Conservation (phyloP, 2,329 filamentous ascomycete species). For the Stemphylium lycopersici region DNA sequence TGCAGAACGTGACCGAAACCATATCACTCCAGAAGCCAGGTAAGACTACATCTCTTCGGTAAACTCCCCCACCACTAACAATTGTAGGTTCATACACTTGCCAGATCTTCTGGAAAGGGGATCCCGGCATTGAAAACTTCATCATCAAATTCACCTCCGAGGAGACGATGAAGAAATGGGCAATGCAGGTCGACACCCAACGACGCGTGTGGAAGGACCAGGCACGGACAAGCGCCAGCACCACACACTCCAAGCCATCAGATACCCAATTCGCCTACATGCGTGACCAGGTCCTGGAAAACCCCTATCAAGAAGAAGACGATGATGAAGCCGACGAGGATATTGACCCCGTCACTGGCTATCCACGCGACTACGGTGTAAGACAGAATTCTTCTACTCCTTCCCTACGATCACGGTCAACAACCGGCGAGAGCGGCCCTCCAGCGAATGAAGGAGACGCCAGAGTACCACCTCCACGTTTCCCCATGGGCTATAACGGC, state of each 20-base stretch:
- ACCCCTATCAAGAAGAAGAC: slow-evolving; percentile 75
- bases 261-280: slow-evolving; percentile 82
- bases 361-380: slow-evolving; percentile 56
- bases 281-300: slow-evolving; percentile 73
- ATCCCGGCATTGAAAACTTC: slow-evolving; percentile 94
- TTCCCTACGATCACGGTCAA: slow-evolving; percentile 76
- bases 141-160: slow-evolving; percentile 92
- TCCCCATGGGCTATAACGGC: slow-evolving; percentile 65
- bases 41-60: slow-evolving; percentile 52
- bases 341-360: slow-evolving; percentile 46
- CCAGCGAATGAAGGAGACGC: slow-evolving; percentile 52
- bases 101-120: slow-evolving; percentile 98
- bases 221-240: slow-evolving; percentile 59
- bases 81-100: slow-evolving; percentile 83
- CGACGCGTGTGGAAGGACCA: slow-evolving; percentile 59
- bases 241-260: slow-evolving; percentile 59
- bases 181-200: slow-evolving; percentile 76
- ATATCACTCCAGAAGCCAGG: slow-evolving; percentile 85
- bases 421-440: slow-evolving; percentile 72
- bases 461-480: slow-evolving; percentile 71
- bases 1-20: slow-evolving; percentile 98
- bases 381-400: slow-evolving; percentile 75
- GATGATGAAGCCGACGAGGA: slow-evolving; percentile 63
- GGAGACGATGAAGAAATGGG: slow-evolving; percentile 93
- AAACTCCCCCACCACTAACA: slow-evolving; percentile 1